phyloP scores from a whole-genome alignment of 2,329 filamentous ascomycete species.

The Parascedosporium putredinis region DNA sequence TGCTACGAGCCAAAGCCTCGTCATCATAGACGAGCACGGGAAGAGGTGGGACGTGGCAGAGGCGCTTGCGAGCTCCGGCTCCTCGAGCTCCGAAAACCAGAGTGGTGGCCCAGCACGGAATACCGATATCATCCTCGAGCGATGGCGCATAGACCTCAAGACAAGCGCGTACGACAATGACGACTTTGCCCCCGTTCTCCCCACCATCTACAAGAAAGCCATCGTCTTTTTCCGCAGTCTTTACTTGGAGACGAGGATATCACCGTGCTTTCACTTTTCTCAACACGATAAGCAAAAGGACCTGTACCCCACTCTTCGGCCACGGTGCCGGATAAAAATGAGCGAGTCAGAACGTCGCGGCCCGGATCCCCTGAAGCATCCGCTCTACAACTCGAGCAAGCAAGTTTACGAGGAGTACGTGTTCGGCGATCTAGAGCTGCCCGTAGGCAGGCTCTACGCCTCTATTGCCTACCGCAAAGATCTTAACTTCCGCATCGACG shows the following conservation, averaged over 20 bases:
- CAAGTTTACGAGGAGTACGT: constrained; percentile 64
- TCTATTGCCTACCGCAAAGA: constrained; percentile 78
- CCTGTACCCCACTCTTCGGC: constrained; percentile 54
- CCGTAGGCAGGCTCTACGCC: constrained; percentile 72
- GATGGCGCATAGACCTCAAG: constrained; percentile 81
- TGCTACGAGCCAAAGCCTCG: constrained; percentile 75
- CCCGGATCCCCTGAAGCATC: constrained; percentile 60
- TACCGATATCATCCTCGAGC: constrained; percentile 75
- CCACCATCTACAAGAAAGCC: constrained; percentile 92
- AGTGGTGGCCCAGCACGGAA: constrained; percentile 32
- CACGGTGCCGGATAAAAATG: constrained; percentile 70
- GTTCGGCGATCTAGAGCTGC: constrained; percentile 78
- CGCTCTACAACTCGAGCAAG: constrained; percentile 52
- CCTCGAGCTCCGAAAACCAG: constrained; percentile 37
- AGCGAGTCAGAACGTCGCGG: constrained; percentile 44
- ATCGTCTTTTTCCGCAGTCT: constrained; percentile 90
- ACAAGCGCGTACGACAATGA: constrained; percentile 31
- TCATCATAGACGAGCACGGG: constrained; percentile 77
- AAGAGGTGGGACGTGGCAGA: constrained; percentile 90
- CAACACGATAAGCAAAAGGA: constrained; percentile 64
- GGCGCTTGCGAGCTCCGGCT: constrained; percentile 57
- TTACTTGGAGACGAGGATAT: constrained; percentile 68
- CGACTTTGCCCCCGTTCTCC: constrained; percentile 56
- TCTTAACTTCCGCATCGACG: constrained; percentile 83
- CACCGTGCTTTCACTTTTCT: constrained; percentile 78